phyloP scores from a whole-genome alignment of 768 basidiomycete species.

The Mycena sanguinolenta region DNA sequence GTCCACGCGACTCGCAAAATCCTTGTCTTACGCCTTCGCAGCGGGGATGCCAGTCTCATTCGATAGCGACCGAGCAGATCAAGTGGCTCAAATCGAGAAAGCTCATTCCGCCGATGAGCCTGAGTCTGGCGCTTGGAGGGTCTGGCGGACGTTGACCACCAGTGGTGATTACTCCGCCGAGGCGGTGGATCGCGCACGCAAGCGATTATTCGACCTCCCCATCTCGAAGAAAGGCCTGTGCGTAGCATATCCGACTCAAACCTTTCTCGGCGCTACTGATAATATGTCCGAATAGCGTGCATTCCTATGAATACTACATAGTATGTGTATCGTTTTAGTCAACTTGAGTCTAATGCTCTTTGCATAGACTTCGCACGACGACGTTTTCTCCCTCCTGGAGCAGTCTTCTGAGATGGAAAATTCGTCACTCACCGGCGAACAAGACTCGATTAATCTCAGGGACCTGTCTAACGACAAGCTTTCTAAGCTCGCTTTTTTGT shows the following conservation, averaged over 20 bases:
- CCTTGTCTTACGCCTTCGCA: not conserved
- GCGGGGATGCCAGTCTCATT: not conserved
- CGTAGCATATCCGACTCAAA: not conserved
- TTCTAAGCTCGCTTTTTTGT: not conserved
- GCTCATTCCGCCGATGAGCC: not conserved
- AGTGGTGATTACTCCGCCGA: not conserved
- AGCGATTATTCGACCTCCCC: not conserved
- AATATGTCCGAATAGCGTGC: not conserved
- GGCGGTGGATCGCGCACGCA: not conserved
- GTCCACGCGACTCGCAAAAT: not conserved
- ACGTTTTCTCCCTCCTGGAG: not conserved
- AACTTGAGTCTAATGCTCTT: no score
- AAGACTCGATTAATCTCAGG: not conserved
- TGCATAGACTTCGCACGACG: constrained; percentile 7
- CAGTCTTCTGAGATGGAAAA: not conserved
- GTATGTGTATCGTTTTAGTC: not conserved
- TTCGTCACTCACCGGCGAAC: not conserved
- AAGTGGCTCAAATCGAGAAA: not conserved
- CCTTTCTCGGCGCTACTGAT: not conserved
- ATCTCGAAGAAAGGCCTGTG: constrained; percentile 1
- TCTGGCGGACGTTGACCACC: not conserved
- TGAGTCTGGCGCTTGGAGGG: not conserved
- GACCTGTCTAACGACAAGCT: not conserved
- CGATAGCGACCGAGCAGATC: not conserved
- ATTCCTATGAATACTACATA: not conserved